These are phyloP conservation scores for Macaranga tanarius DNA, from an alignment of 441 rosid genomes.

Conservation along the genomic window DNA sequence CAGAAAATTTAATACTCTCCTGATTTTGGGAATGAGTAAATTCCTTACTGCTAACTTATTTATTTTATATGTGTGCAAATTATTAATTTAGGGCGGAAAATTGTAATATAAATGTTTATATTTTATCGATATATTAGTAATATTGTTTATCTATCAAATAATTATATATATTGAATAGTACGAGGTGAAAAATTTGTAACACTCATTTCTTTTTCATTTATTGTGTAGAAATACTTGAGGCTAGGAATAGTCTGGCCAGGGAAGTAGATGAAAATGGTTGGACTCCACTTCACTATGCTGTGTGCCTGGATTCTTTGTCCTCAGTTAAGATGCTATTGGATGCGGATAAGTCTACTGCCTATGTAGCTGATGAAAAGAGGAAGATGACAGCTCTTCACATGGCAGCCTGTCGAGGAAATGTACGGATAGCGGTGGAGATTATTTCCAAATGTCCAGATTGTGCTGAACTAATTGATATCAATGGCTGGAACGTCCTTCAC, in stretches of 20 bases:
- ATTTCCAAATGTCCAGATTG: background rate
- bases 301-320: background rate
- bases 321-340: background rate
- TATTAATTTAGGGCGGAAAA: too few species aligned
- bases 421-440: background rate
- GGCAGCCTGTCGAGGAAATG: background rate
- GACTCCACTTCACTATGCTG: slow-evolving; percentile 29
- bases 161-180: too few species aligned
- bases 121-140: too few species aligned
- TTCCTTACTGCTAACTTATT: too few species aligned
- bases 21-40: too few species aligned
- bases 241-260: background rate
- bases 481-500: slow-evolving; percentile 20
- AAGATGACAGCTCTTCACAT: slow-evolving; percentile 21
- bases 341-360: background rate
- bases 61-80: too few species aligned
- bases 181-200: too few species aligned
- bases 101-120: too few species aligned
- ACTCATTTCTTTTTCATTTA: background rate
- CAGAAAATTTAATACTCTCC: too few species aligned
- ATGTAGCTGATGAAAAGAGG: background rate
- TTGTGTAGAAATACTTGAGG: background rate
- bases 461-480: background rate
- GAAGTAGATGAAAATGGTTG: slow-evolving; percentile 19
- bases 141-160: too few species aligned